These are phyloP conservation scores for Bipolaris zeicola DNA, from an alignment of 2,329 filamentous ascomycete species.

Conservation along the genomic window DNA sequence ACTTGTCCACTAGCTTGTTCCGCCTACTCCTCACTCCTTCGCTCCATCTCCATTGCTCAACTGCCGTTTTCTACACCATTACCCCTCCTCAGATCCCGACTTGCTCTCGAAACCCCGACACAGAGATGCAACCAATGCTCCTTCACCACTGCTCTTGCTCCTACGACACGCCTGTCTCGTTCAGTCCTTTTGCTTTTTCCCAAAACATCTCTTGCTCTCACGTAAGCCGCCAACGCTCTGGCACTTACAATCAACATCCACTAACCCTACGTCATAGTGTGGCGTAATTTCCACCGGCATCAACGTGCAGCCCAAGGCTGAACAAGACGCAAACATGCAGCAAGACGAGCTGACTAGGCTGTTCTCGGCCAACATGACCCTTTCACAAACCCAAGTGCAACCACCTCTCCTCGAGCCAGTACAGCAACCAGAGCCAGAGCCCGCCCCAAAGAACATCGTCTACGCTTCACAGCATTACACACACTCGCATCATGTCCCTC, in stretches of 20 bases:
- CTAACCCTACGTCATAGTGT: constrained; percentile 53
- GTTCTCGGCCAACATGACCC: constrained; percentile 76
- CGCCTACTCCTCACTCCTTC: constrained; percentile 22
- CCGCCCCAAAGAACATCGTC: constrained; percentile 57
- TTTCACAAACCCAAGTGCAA: constrained; percentile 50
- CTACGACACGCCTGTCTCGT: constrained; percentile 49
- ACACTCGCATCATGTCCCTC: constrained; percentile 72
- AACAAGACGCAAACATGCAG: constrained; percentile 56
- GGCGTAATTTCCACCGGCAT: constrained; percentile 50
- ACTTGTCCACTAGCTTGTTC: constrained; percentile 17
- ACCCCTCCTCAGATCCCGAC: constrained; percentile 9
- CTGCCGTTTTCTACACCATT: not conserved
- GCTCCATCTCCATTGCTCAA: constrained; percentile 24
- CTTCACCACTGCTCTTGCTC: constrained; percentile 48
- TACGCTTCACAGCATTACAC: constrained; percentile 87
- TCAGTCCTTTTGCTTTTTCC: constrained; percentile 52
- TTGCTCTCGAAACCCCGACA: constrained; percentile 25
- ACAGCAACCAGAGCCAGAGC: constrained; percentile 23
- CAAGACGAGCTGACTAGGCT: constrained; percentile 83
- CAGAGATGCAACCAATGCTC: constrained; percentile 44
- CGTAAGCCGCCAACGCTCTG: constrained; percentile 47
- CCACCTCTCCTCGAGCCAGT: constrained; percentile 50
- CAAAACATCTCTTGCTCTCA: constrained; percentile 53
- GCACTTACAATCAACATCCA: constrained; percentile 11
- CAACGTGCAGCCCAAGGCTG: constrained; percentile 47